phyloP scores from a whole-genome alignment of 331 rosid species.

The Acacia pycnantha region DNA sequence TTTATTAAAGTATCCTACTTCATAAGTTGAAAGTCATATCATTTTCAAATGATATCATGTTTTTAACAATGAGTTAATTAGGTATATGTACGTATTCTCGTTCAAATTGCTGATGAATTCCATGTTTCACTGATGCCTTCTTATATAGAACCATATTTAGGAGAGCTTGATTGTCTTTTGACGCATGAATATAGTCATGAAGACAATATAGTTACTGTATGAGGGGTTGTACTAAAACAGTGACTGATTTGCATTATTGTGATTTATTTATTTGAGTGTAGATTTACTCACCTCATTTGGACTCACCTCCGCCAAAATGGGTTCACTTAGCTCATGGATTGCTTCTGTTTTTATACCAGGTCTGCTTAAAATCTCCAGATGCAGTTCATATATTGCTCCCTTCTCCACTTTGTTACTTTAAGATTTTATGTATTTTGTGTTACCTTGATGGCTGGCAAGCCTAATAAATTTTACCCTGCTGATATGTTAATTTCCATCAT shows the following conservation, averaged over 20 bases:
- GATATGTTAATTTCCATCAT: neutral
- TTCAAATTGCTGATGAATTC: slow-evolving; percentile 13
- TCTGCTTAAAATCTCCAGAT: slow-evolving; percentile 26
- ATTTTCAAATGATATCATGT: slow-evolving; percentile 13
- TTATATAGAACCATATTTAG: slow-evolving; percentile 9
- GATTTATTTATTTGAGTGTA: slow-evolving; percentile 34
- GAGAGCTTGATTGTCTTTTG: neutral
- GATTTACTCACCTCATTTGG: slow-evolving; percentile 88
- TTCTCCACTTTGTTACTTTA: neutral
- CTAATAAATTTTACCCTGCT: neutral
- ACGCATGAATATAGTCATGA: neutral
- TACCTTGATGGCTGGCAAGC: neutral
- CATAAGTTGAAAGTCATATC: slow-evolving; percentile 8
- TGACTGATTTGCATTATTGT: neutral
- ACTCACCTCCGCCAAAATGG: slow-evolving; percentile 96
- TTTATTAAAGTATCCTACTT: slow-evolving; percentile 11
- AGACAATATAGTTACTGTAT: slow-evolving; percentile 5
- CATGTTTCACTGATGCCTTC: slow-evolving; percentile 7
- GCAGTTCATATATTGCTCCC: neutral
- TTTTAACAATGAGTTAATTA: neutral
- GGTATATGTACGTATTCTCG: neutral
- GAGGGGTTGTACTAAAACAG: slow-evolving; percentile 13
- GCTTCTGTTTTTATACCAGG: slow-evolving; percentile 95
- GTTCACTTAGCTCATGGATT: slow-evolving; percentile 89
- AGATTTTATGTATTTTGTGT: neutral